Evolutionary conservation across 73 alveolate species (phyloP), one percentile per base, ranked within the genome.

Genomic region (Paramecium biaurelia): DNA sequence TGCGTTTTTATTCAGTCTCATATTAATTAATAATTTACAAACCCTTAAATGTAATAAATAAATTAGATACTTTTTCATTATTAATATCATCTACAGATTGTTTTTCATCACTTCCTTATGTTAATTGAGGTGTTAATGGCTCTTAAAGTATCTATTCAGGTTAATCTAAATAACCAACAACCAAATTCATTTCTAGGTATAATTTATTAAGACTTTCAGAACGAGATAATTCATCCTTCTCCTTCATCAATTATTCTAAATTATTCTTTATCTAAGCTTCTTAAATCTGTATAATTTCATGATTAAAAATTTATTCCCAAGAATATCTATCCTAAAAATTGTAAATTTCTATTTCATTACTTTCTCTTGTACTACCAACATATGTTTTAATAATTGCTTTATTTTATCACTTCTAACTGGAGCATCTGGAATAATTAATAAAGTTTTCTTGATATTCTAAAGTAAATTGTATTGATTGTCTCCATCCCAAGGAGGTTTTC

Each of bases 401-500:
- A 89, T 82, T 26, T 70, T 89, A 24, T 89, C 94, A 45, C 94
- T 89, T 49, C 94, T 68, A 7, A 53, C 87, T 15, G 94, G 94
- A 26, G 57, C 53, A 8, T 89, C 94, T 0, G 94, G 94, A 21
- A 89, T 58, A 30, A 21, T 20, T 14, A 89, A 47, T 8, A 47
- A 57, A 24, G 56, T 70, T 24, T 30, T 43, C 42, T 70, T 89
- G 8, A 89, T 89, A 63, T 89, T 89, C 74, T 68, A 49, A 7
- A 70, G 68, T 15, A 89, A 63, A 76, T 53, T 89, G 63, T 57
- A 76, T 89, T 89, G 76, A 28, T 82, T 89, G n/a, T 89, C 94
- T 70, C 94, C 94, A 47, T 70, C 87, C 94, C 94, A 89, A 43
- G 94, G 94, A 89, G 94, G 85, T 37, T 38, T 70, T 45, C 94